A percentile compares a stretch with the other conserved stretches of the same genome.
Conservation (phyloP, 768 basidiomycete genomes). For the Dictyophora rubrovolvata region DNA sequence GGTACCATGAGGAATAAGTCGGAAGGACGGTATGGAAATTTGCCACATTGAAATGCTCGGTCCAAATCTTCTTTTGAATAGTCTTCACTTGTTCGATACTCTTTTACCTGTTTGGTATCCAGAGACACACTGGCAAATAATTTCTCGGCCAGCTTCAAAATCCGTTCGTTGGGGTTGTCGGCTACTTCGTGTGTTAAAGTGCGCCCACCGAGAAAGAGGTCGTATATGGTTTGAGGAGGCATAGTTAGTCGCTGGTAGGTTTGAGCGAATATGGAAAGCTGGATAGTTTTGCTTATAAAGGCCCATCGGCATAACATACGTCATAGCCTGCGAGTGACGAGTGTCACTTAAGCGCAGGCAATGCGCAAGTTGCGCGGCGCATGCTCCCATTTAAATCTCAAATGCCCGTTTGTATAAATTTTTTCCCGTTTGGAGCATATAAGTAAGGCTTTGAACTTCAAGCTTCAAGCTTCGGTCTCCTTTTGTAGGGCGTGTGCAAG, state of each 20-base stretch:
- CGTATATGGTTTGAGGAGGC: slow-evolving; percentile 22
- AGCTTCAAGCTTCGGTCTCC: no score
- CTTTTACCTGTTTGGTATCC: slow-evolving; percentile 13
- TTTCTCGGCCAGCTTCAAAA: slow-evolving; percentile 27
- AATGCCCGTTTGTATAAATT: no score
- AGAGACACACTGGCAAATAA: slow-evolving; percentile 30
- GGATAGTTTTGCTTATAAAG: no score
- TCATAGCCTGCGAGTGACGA: no score
- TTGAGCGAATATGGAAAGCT: not conserved
- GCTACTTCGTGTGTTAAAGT: slow-evolving; percentile 36
- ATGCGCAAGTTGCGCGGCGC: no score
- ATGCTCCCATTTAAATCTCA: no score
- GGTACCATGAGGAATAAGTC: slow-evolving; percentile 51
- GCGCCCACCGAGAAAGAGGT: slow-evolving; percentile 22
- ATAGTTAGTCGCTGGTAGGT: slow-evolving; percentile 5
- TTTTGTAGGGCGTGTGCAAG: no score
- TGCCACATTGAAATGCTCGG: slow-evolving; percentile 36
- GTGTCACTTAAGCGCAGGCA: no score
- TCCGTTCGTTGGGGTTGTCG: slow-evolving; percentile 25
- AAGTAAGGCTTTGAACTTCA: no score
- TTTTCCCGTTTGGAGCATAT: no score
- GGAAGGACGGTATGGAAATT: slow-evolving; percentile 43
- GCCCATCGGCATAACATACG: no score
- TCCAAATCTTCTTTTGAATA: slow-evolving; percentile 35
- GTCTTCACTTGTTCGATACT: slow-evolving; percentile 18